Conservation (phyloP, 306 rosid genomes). For the Quercus berberidifolia region DNA sequence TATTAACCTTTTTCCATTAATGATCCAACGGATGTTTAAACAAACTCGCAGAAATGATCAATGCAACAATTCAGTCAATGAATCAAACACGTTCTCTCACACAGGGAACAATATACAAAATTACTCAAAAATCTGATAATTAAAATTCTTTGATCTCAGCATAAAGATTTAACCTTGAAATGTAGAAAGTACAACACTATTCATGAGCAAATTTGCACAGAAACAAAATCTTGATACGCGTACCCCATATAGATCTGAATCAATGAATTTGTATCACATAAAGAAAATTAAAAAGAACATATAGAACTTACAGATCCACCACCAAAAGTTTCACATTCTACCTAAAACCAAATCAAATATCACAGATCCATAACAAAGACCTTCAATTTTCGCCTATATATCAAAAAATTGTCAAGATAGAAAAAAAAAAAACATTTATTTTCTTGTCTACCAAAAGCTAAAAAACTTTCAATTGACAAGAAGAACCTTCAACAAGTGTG, state of each 20-base stretch:
- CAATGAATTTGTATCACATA: background rate
- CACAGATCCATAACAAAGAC: conserved; percentile 34
- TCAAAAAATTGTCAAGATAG: conserved; percentile 13
- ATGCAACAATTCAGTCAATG: background rate
- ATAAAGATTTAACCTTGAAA: background rate
- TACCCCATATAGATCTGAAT: background rate
- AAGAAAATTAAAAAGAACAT: background rate
- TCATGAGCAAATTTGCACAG: background rate
- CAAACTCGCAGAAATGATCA: background rate
- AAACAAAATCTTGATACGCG: background rate
- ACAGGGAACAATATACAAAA: no score
- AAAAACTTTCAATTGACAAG: background rate
- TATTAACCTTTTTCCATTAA: no score
- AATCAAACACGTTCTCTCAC: background rate
- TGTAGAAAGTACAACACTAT: background rate
- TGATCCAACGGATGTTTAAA: background rate
- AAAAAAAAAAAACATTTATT: background rate
- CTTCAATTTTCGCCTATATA: conserved; percentile 22
- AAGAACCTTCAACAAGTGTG: background rate
- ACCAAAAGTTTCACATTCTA: conserved; percentile 6
- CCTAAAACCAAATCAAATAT: conserved; percentile 14
- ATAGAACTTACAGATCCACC: conserved; percentile 34
- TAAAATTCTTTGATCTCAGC: background rate
- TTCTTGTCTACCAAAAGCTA: conserved; percentile 4
- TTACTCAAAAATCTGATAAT: no score